Percentiles rank a stretch among this genome's conserved stretches.
Conservation (phyloP, 2,329 filamentous ascomycete genomes). For the Graphiopsis chlorocephala region DNA sequence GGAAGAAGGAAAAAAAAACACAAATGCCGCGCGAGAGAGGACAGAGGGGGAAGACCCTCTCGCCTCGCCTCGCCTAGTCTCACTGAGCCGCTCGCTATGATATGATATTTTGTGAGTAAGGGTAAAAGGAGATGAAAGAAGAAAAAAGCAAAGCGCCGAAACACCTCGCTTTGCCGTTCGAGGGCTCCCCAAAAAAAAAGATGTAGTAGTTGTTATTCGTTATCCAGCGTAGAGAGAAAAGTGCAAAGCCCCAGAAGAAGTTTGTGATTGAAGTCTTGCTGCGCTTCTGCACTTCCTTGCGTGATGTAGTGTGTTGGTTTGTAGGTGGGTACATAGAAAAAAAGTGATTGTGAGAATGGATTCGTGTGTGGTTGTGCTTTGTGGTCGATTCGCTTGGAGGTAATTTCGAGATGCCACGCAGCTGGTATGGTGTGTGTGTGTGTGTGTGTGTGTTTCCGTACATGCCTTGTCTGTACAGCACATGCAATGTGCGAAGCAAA, state of each 20-base stretch:
- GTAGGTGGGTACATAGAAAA: constrained; percentile 2
- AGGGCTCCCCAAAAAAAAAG: not conserved
- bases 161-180: not conserved
- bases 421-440: too few species aligned
- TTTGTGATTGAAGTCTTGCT: not conserved
- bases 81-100: not conserved
- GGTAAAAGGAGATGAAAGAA: not conserved
- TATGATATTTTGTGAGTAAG: not conserved
- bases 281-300: not conserved
- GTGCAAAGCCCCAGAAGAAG: not conserved
- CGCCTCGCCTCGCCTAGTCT: not conserved
- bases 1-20: not conserved
- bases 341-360: not conserved
- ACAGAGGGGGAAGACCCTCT: too few species aligned
- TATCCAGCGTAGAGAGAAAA: constrained; percentile 5
- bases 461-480: not conserved
- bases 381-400: too few species aligned
- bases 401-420: not conserved
- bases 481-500: not conserved
- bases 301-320: not conserved
- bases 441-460: not conserved
- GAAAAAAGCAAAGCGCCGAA: not conserved
- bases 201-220: not conserved
- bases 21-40: not conserved
- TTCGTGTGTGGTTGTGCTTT: not conserved